Evolutionary conservation across 352 stramenopile genomes (phyloP).

Genomic region (Globisporangium radiosum): DNA sequence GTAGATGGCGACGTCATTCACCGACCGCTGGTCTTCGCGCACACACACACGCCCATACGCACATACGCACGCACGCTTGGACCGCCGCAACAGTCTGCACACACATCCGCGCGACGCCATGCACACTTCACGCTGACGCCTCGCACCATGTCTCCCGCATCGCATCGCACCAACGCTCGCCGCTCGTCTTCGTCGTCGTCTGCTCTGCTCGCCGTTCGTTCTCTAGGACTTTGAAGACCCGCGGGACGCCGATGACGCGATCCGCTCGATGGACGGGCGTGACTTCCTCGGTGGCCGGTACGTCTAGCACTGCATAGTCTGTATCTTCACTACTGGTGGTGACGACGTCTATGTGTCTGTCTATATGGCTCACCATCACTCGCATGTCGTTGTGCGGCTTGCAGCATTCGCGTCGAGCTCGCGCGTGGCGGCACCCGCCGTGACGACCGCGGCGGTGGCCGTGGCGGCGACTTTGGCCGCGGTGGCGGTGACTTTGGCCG

Average conservation of each 20-base stretch:
- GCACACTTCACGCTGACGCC: slow-evolving; percentile 1
- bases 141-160: slow-evolving; percentile 7
- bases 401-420: slow-evolving; percentile 75
- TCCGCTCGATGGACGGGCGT: slow-evolving; percentile 80
- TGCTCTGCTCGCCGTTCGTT: slow-evolving; percentile 37
- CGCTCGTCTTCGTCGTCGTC: slow-evolving; percentile 30
- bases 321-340: no score
- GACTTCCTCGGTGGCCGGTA: slow-evolving; percentile 84
- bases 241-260: slow-evolving; percentile 80
- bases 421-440: slow-evolving; percentile 67
- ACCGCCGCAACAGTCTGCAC: not conserved
- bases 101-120: slow-evolving; percentile 16
- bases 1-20: no score
- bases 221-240: slow-evolving; percentile 87
- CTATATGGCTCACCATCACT: not conserved
- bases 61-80: not conserved
- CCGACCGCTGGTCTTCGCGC: not conserved
- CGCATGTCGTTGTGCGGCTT: not conserved
- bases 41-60: not conserved
- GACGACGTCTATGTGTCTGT: not conserved
- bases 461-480: slow-evolving; percentile 27
- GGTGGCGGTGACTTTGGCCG: slow-evolving; percentile 20
- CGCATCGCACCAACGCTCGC: slow-evolving; percentile 33
- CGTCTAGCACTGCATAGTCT: not conserved
- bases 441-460: slow-evolving; percentile 40